Evolutionary conservation across 2,329 filamentous ascomycete species (phyloP), one percentile per base, ranked within the genome.

Genomic region (Cyanodermella asteris): DNA sequence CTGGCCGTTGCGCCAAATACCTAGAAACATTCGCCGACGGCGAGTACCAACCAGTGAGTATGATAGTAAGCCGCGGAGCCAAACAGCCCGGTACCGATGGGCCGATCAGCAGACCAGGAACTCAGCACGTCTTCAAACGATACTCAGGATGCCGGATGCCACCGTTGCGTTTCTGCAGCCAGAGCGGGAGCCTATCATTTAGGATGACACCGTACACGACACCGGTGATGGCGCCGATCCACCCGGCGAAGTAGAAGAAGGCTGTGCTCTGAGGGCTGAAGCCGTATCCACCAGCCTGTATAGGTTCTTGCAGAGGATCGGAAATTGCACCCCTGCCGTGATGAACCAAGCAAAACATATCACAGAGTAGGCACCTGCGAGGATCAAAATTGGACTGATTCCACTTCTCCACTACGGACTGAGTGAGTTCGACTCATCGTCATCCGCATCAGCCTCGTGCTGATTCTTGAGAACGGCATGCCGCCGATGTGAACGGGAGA

Each of bases 231-330:
- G 53, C 40, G 5, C 49, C 50, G 10, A 48, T 36, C 53, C 51
- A 57, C 29, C 47, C 41, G 11, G 41, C 38, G 28, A 56, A 52
- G 3, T 39, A 42, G 28, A 48, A 15, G 10, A 16, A 14, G n/a
- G 50, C 50, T 16, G 47, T 53, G 27, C 52, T 44, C 10, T 45
- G 35, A 0, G 49, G 38, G 1, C 43, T 43, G 31, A 55, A 55
- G 9, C 49, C 50, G 34, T 56, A 56, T 1, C 53, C 53, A 13
- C 48, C 49, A 4, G 31, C 35, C 5, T 35, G 34, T 10, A 38
- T 28, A 2, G 51, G 46, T 13, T 40, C 39, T 28, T 53, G 49
- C 5, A 55, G 41, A 39, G 53, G n/a, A 47, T 40, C 0, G 46
- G 38, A 2, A 44, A 41, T 2, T 49, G 32, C 9, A 41, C 40